Percentiles rank a stretch among this genome's conserved stretches.
Conservation (phyloP, 2,329 filamentous ascomycete genomes). For the Xylariaceae sp. region DNA sequence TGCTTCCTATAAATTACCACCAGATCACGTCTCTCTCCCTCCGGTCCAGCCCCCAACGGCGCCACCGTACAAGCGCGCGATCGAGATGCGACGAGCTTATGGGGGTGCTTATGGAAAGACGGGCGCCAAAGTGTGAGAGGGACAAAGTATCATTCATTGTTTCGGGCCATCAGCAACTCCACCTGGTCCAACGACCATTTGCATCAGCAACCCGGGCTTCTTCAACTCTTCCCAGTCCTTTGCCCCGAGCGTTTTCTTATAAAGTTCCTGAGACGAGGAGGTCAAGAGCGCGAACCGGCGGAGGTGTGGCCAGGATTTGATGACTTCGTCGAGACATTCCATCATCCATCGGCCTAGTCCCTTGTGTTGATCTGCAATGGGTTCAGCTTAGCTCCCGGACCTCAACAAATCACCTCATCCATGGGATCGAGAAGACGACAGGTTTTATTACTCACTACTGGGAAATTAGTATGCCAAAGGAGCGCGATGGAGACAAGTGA, state of each 20-base stretch:
- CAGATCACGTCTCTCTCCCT: constrained; percentile 80
- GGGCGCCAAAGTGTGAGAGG: constrained; percentile 32
- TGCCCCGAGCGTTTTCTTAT: constrained; percentile 45
- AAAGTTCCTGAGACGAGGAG: constrained; percentile 37
- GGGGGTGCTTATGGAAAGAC: constrained; percentile 78
- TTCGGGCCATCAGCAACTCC: too few relatives aligned
- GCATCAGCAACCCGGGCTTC: constrained; percentile 35
- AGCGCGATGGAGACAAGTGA: too few relatives aligned
- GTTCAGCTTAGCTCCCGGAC: too few relatives aligned
- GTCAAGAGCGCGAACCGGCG: constrained; percentile 56
- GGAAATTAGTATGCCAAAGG: too few relatives aligned
- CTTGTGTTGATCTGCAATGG: too few relatives aligned
- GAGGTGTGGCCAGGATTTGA: constrained; percentile 47
- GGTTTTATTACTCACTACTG: too few relatives aligned
- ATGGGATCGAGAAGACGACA: too few relatives aligned
- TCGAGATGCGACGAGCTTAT: constrained; percentile 74
- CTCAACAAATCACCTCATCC: too few relatives aligned
- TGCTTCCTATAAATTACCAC: constrained; percentile 85
- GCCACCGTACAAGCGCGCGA: constrained; percentile 85
- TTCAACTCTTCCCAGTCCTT: constrained; percentile 43
- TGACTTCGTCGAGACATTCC: constrained; percentile 44
- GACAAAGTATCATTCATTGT: too few relatives aligned
- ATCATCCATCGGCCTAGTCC: constrained; percentile 55
- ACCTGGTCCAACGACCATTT: constrained; percentile 25
- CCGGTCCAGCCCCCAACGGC: constrained; percentile 94